phyloP scores from a whole-genome alignment of 2,329 filamentous ascomycete genomes.

The Mariannaea sp. region DNA sequence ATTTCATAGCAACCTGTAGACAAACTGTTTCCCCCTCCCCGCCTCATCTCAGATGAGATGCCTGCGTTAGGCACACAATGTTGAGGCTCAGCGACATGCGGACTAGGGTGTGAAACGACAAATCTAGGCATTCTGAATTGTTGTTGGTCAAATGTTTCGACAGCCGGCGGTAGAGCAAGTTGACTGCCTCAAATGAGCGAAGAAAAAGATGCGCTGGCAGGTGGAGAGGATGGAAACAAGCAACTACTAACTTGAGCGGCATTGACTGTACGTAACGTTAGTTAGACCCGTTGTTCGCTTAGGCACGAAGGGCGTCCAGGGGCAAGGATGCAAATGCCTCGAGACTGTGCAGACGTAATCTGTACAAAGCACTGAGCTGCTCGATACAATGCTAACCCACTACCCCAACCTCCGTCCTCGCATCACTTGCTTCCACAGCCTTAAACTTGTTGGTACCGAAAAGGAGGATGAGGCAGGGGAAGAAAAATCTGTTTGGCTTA shows the following conservation, averaged over 20 bases:
- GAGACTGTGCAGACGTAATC: too few species aligned
- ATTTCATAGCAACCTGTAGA: neutral
- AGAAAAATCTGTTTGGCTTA: neutral
- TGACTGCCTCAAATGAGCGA: neutral
- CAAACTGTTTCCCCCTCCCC: slow-evolving; percentile 14
- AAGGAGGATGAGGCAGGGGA: neutral
- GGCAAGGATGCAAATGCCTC: neutral
- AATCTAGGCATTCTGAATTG: neutral
- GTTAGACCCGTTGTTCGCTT: slow-evolving; percentile 8
- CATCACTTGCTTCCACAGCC: neutral
- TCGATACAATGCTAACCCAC: neutral
- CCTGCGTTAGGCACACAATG: neutral
- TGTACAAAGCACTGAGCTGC: neutral
- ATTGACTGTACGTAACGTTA: neutral
- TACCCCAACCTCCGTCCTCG: neutral
- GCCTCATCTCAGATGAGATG: too few species aligned
- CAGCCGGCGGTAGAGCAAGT: neutral
- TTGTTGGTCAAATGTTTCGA: neutral
- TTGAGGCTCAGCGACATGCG: slow-evolving; percentile 14
- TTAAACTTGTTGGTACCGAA: too few species aligned
- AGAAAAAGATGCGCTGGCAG: slow-evolving; percentile 2
- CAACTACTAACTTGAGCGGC: neutral
- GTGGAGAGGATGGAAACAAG: neutral
- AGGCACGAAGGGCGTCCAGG: slow-evolving; percentile 14
- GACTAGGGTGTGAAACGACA: slow-evolving; percentile 14